A percentile compares a stretch with the other conserved stretches of the same genome.
Evolutionary conservation across 495 filamentous ascomycete species (phyloP).

Genomic region (Ramalina peruviana): DNA sequence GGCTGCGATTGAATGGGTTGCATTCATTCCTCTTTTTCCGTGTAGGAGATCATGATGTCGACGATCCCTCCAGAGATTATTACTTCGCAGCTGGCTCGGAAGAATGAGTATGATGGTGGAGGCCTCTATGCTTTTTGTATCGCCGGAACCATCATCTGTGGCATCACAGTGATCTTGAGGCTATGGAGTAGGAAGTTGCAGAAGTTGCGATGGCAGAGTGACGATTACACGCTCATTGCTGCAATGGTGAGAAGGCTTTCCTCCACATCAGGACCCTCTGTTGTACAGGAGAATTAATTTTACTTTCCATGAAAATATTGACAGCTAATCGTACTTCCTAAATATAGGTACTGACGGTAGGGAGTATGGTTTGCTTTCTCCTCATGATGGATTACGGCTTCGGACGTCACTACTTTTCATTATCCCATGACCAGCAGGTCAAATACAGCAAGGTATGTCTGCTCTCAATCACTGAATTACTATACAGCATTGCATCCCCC

Average conservation of each 20-base stretch:
- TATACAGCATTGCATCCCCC: too few species aligned
- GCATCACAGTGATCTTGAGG: background rate
- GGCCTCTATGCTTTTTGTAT: constrained; percentile 2
- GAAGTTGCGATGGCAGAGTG: background rate
- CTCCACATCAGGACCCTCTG: background rate
- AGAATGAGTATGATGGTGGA: background rate
- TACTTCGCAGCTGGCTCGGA: background rate
- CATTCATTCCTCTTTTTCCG: too few species aligned
- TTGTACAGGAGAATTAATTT: too few species aligned
- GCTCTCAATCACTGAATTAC: background rate
- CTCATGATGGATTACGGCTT: too few species aligned
- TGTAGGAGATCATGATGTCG: too few species aligned
- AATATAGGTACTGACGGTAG: background rate
- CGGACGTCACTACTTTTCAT: too few species aligned
- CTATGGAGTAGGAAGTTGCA: background rate
- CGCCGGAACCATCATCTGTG: background rate
- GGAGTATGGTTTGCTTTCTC: too few species aligned
- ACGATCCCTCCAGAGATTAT: too few species aligned
- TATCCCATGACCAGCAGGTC: too few species aligned
- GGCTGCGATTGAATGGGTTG: too few species aligned
- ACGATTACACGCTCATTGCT: constrained; percentile 1
- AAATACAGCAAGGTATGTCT: background rate
- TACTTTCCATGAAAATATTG: too few species aligned
- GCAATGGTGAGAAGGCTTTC: background rate
- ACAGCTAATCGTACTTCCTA: too few species aligned